Base-by-base conservation (phyloP, 1,284 basidiomycete genomes). In the Malassezia pachydermatis region DNA sequence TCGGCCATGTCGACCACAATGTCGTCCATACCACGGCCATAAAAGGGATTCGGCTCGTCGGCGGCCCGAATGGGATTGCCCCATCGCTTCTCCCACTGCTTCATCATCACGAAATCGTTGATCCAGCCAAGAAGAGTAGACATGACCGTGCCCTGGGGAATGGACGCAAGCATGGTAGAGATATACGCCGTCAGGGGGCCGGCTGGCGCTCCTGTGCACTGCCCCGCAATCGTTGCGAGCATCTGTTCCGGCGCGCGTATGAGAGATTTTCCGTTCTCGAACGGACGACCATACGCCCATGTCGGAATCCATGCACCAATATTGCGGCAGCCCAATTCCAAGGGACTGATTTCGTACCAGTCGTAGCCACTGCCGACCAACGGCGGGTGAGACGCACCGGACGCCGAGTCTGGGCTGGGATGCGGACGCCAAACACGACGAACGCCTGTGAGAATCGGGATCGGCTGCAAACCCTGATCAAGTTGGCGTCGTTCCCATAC, bases 281-380 rank as follows among this genome's bases (percentile, higher is more conserved):
- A 73, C 0, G 60, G 52, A 19, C 71, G 49, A 1, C 71, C 70
- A 50, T 67, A 73, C 0, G 58, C 55, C 70, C 70, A 73, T 2
- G 68, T 70, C 13, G 72, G 72, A 7, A 72, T 63, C 59, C 67
- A 73, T 8, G 65, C 70, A 30, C 70, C 59, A 10, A 64, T 60
- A 37, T 70, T 68, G 38, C 65, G 59, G 22, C 58, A 62, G 3
- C 72, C 72, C 3, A 72, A 55, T 49, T 72, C 72, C 28, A 72
- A 56, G 0, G 72, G 72, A 4, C 62, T 59, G 22, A 65, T 58
- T 47, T 72, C 72, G 41, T 66, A 72, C 72, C 72, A 73, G 35
- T 73, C 70, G 34, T 48, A 50, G 14, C 44, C 46, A 11, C 49
- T 51, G 33, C 42, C 45, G 14, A 41, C 41, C 17, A 35, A 34